These are phyloP conservation scores for Penicillium robsamsonii DNA, from an alignment of 495 filamentous ascomycete species.

Conservation along the genomic window DNA sequence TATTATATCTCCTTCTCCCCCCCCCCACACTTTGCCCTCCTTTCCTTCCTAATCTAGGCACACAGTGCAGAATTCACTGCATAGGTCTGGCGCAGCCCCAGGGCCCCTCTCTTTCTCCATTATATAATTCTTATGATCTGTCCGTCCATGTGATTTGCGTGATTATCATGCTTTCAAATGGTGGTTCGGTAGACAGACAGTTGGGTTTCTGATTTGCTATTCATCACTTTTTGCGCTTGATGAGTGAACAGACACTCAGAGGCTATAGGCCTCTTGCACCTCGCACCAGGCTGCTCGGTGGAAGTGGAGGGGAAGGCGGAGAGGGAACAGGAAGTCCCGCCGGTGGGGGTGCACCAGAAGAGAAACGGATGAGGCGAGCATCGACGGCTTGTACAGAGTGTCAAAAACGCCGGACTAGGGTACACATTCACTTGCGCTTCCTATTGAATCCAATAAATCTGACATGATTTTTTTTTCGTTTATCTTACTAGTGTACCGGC, in stretches of 20 bases:
- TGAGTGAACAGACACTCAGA: slow-evolving; percentile 33
- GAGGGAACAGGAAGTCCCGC: slow-evolving; percentile 16
- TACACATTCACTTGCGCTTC: slow-evolving; percentile 20
- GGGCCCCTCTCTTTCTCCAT: slow-evolving; percentile 8
- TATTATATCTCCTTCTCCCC: background rate
- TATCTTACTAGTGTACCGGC: slow-evolving; percentile 29
- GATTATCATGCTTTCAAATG: slow-evolving; percentile 12
- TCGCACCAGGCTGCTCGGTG: slow-evolving; percentile 21
- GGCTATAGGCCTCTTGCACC: slow-evolving; percentile 39
- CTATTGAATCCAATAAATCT: slow-evolving; percentile 3
- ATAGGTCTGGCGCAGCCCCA: slow-evolving; percentile 2
- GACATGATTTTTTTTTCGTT: slow-evolving; percentile 1
- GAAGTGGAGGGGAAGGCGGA: background rate
- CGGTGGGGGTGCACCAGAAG: slow-evolving; percentile 24
- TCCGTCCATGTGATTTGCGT: slow-evolving; percentile 2
- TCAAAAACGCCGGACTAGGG: slow-evolving; percentile 43
- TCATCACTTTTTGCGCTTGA: slow-evolving; percentile 11
- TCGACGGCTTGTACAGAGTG: slow-evolving; percentile 45
- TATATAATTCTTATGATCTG: slow-evolving; percentile 8
- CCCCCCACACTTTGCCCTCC: slow-evolving; percentile 2
- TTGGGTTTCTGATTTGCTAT: slow-evolving; percentile 1
- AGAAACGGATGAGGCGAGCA: slow-evolving; percentile 38
- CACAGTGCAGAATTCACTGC: slow-evolving; percentile 5
- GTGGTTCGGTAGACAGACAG: background rate
- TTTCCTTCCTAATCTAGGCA: background rate